phyloP scores from a whole-genome alignment of 176 grass and related monocot species.

The Stipa capillata region DNA sequence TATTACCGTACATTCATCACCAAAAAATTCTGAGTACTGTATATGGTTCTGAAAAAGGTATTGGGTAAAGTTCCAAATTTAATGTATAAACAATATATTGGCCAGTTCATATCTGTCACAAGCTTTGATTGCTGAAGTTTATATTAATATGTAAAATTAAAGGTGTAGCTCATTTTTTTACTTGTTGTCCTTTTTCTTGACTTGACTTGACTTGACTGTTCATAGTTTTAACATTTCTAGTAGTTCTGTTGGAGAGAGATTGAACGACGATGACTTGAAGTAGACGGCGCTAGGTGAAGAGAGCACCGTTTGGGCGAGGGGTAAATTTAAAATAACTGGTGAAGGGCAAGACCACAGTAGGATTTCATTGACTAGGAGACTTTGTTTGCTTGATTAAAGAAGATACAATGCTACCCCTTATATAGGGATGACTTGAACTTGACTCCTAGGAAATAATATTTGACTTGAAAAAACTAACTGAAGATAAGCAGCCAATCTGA shows the following conservation, averaged over 20 bases:
- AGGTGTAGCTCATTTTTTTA: not conserved
- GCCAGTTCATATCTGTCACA: not conserved
- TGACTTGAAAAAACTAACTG: no score
- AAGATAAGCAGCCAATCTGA: not conserved
- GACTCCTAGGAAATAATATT: no score
- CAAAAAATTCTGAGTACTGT: not conserved
- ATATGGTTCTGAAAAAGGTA: not conserved
- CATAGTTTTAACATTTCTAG: not conserved
- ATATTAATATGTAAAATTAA: not conserved
- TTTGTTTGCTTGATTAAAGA: no score
- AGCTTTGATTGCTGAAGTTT: not conserved
- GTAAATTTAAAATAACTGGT: not conserved
- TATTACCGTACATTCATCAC: not conserved
- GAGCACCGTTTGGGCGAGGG: not conserved
- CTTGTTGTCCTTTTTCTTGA: not conserved
- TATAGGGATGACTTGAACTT: no score
- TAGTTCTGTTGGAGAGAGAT: not conserved
- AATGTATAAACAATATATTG: not conserved
- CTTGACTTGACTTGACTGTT: no score
- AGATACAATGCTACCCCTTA: no score
- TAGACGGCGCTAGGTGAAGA: not conserved
- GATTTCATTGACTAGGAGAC: no score
- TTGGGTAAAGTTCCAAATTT: not conserved
- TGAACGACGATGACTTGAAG: not conserved
- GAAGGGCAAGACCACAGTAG: not conserved